A percentile compares a stretch with the other conserved stretches of the same genome.
Conservation (phyloP, 1,284 basidiomycete species). For the Apiotrichum laibachii region DNA sequence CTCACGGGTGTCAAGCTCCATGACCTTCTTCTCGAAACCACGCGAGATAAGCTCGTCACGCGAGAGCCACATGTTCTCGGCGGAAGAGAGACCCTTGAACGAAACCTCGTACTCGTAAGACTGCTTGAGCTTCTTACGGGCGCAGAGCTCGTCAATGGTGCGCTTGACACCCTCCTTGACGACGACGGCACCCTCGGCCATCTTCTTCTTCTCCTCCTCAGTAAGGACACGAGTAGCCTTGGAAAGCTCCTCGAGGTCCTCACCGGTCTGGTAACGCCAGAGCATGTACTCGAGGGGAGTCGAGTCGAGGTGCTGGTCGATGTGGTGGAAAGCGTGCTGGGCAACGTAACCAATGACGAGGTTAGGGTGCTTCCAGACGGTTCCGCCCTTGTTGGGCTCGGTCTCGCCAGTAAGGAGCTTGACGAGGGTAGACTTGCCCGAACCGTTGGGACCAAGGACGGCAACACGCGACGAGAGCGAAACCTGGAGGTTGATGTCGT, state of each 20-base stretch:
- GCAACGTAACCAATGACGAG: constrained; percentile 98
- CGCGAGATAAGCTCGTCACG: constrained; percentile 96
- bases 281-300: constrained; percentile 98
- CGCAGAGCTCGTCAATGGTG: constrained; percentile 83
- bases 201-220: constrained; percentile 88
- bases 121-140: constrained; percentile 98
- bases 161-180: constrained; percentile 93
- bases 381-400: constrained; percentile 92
- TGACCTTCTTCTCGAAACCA: constrained; percentile 97
- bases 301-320: constrained; percentile 96
- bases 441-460: constrained; percentile 93
- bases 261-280: constrained; percentile 99
- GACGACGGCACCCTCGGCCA: constrained; percentile 88
- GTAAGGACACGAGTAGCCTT: constrained; percentile 85
- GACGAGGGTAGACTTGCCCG: constrained; percentile 81
- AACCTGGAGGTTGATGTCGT: constrained; percentile 92
- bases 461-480: constrained; percentile 97
- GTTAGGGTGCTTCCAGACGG: constrained; percentile 99
- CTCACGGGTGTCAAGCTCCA: constrained; percentile 95
- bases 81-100: constrained; percentile 86
- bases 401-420: constrained; percentile 94
- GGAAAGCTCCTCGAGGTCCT: constrained; percentile 93
- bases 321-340: constrained; percentile 99
- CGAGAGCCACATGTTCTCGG: constrained; percentile 94
- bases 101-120: constrained; percentile 97